Evolutionary conservation across 495 filamentous ascomycete genomes (phyloP).

Genomic region (Platismatia glauca): DNA sequence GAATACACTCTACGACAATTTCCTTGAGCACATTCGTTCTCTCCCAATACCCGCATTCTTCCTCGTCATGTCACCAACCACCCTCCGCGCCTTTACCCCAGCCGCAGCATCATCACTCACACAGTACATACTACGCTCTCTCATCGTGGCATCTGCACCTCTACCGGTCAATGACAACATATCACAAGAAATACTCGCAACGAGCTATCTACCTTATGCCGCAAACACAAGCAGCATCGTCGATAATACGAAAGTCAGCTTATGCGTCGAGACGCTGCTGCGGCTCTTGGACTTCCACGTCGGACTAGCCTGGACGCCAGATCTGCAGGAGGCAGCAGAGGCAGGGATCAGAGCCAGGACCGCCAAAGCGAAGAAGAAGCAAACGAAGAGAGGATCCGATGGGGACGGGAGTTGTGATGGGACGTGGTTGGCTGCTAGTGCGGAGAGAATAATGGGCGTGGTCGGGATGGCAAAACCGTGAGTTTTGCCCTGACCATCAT

Average conservation of each 20-base stretch:
- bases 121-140: constrained; percentile 51
- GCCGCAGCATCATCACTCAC: constrained; percentile 51
- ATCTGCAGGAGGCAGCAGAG: constrained; percentile 46
- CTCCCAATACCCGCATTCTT: constrained; percentile 65
- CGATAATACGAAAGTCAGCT: constrained; percentile 74
- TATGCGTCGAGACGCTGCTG: constrained; percentile 65
- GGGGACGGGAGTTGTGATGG: constrained; percentile 11
- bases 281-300: constrained; percentile 43
- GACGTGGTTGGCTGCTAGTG: constrained; percentile 17
- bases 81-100: constrained; percentile 38
- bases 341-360: constrained; percentile 55
- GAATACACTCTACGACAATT: constrained; percentile 57
- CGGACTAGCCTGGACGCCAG: constrained; percentile 35
- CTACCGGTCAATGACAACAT: constrained; percentile 40
- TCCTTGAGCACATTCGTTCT: constrained; percentile 53
- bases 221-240: constrained; percentile 52
- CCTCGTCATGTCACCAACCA: constrained; percentile 52
- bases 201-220: constrained; percentile 61
- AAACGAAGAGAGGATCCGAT: constrained; percentile 27
- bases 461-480: constrained; percentile 12
- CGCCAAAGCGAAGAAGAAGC: constrained; percentile 41
- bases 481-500: background rate
- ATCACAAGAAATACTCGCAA: constrained; percentile 49
- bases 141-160: constrained; percentile 53
- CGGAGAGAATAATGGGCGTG: constrained; percentile 15